A percentile compares a stretch with the other conserved stretches of the same genome.
Conservation (phyloP, 805 yeast species). For the Starmerella vaccinii region DNA sequence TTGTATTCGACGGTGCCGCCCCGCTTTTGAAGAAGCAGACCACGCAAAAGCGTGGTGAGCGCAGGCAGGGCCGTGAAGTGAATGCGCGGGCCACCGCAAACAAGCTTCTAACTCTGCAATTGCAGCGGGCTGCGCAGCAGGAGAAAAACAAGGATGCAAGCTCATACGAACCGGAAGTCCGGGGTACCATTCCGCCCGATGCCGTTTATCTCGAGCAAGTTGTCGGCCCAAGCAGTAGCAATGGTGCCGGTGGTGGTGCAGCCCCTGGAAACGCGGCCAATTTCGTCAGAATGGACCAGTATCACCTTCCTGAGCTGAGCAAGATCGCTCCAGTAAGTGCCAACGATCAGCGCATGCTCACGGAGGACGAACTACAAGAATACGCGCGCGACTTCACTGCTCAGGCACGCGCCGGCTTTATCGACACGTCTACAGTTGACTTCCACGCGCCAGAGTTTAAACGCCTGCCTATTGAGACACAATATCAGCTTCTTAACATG, state of each 20-base stretch:
- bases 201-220: neutral
- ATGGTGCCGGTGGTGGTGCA: slow-evolving; percentile 28
- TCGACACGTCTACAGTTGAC: slow-evolving; percentile 47
- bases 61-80: slow-evolving; percentile 64
- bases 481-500: slow-evolving; percentile 77
- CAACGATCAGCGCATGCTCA: slow-evolving; percentile 62
- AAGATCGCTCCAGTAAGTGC: slow-evolving; percentile 33
- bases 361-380: slow-evolving; percentile 60
- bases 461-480: slow-evolving; percentile 70
- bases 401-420: slow-evolving; percentile 39
- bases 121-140: slow-evolving; percentile 39
- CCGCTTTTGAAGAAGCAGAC: slow-evolving; percentile 69
- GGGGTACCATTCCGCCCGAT: neutral
- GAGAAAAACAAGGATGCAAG: neutral
- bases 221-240: neutral
- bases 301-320: slow-evolving; percentile 65
- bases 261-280: neutral
- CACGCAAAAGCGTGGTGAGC: slow-evolving; percentile 57
- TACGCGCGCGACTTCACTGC: slow-evolving; percentile 46
- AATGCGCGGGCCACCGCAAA: slow-evolving; percentile 68
- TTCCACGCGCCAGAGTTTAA: slow-evolving; percentile 73
- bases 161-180: neutral
- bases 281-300: slow-evolving; percentile 63
- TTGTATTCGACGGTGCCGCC: slow-evolving; percentile 69
- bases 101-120: slow-evolving; percentile 64